Evolutionary conservation across 345 rosid species (phyloP).

Genomic region (Populus simonii): DNA sequence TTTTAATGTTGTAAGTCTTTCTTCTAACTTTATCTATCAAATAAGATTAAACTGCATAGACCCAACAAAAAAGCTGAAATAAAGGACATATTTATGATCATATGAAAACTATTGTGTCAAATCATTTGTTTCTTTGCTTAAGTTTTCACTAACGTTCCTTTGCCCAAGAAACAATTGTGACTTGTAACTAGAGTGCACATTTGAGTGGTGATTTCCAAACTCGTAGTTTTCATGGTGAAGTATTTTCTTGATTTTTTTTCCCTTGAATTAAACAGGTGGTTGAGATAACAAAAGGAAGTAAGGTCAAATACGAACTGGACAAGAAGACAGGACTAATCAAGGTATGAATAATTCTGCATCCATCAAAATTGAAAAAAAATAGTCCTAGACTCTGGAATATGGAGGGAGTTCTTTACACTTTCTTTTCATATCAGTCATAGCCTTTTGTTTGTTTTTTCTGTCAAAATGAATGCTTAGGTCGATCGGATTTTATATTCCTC

Average conservation of each 20-base stretch:
- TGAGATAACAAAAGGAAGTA: conserved; percentile 94
- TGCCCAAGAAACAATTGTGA: not conserved
- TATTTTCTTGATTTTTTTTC: not conserved
- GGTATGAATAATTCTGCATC: conserved; percentile 31
- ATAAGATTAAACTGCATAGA: not conserved
- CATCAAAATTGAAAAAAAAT: no score
- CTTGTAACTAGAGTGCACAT: not conserved
- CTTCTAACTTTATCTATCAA: not conserved
- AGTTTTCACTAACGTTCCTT: not conserved
- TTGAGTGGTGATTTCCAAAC: not conserved
- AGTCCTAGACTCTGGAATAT: not conserved
- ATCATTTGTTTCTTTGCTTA: not conserved
- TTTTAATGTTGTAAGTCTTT: conserved; percentile 38
- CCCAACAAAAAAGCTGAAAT: not conserved
- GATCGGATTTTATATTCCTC: conserved; percentile 87
- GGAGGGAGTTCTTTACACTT: not conserved
- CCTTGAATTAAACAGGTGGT: conserved; percentile 55
- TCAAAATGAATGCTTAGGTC: conserved; percentile 46
- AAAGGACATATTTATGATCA: not conserved
- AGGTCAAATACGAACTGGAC: conserved; percentile 97
- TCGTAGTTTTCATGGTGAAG: not conserved
- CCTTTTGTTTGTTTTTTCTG: conserved; percentile 2
- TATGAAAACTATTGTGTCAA: not conserved
- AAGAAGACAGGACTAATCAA: conserved; percentile 92
- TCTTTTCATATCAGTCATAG: conserved; percentile 1